Conservation (phyloP, 208 protist genomes). For the Leishmania amazonensis region DNA sequence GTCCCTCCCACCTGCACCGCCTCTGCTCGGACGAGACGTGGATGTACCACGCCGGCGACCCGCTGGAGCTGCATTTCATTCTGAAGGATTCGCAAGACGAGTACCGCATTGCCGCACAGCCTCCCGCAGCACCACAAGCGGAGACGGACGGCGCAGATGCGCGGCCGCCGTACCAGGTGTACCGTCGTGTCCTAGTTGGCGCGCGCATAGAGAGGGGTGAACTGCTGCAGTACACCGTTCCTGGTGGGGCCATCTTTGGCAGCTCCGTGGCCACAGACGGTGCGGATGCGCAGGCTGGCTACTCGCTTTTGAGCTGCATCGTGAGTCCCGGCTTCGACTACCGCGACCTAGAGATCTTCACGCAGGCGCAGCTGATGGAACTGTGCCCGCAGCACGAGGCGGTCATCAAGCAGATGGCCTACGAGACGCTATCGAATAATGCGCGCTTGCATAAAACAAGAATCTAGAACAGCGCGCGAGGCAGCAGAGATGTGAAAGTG, state of each 20-base stretch:
- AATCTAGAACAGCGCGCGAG: not conserved
- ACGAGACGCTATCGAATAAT: slow-evolving; percentile 36
- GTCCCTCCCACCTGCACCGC: slow-evolving; percentile 61
- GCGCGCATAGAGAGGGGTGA: slow-evolving; percentile 37
- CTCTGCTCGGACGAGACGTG: slow-evolving; percentile 57
- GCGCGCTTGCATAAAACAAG: not conserved
- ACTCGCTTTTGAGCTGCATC: slow-evolving; percentile 56
- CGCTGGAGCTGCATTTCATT: slow-evolving; percentile 48
- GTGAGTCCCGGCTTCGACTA: slow-evolving; percentile 52
- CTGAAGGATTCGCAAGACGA: slow-evolving; percentile 32
- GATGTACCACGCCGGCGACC: slow-evolving; percentile 46
- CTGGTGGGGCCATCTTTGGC: slow-evolving; percentile 49
- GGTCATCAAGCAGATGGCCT: slow-evolving; percentile 52
- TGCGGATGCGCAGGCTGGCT: slow-evolving; percentile 23
- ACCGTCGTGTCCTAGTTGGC: slow-evolving; percentile 34
- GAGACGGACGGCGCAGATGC: slow-evolving; percentile 3
- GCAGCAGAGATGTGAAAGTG: not conserved
- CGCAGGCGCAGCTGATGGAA: slow-evolving; percentile 42
- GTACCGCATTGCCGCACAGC: slow-evolving; percentile 15
- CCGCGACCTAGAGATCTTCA: slow-evolving; percentile 59
- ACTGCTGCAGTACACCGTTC: slow-evolving; percentile 54
- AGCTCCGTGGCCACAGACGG: slow-evolving; percentile 31
- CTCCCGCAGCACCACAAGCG: not conserved
- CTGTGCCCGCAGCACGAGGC: slow-evolving; percentile 49
- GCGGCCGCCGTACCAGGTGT: slow-evolving; percentile 22